phyloP scores from a whole-genome alignment of 495 filamentous ascomycete genomes.

The Lophiotrema nucula region DNA sequence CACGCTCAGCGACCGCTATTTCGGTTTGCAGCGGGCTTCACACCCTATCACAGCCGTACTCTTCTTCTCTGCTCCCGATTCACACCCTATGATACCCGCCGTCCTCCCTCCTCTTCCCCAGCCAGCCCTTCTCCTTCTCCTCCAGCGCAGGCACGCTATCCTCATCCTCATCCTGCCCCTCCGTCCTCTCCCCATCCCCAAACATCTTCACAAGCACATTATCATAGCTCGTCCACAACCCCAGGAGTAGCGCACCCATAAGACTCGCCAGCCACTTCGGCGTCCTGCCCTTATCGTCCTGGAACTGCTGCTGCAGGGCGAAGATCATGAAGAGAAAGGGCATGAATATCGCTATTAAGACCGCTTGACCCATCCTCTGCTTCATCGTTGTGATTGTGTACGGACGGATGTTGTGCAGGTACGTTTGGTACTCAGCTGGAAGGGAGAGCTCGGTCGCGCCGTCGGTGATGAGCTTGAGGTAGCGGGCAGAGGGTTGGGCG shows the following conservation, averaged over 20 bases:
- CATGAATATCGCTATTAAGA: constrained; percentile 61
- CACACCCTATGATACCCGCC: too few relatives aligned
- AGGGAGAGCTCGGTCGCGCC: constrained; percentile 77
- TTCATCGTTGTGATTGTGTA: constrained; percentile 66
- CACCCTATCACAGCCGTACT: too few relatives aligned
- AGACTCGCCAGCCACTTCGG: constrained; percentile 64
- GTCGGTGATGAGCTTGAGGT: constrained; percentile 70
- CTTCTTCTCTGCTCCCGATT: too few relatives aligned
- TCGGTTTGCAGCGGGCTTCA: too few relatives aligned
- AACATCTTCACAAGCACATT: constrained; percentile 61
- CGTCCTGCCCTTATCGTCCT: constrained; percentile 61
- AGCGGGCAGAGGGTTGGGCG: constrained; percentile 79
- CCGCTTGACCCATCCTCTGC: constrained; percentile 62
- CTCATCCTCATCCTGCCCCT: constrained; percentile 1
- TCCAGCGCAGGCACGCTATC: too few relatives aligned
- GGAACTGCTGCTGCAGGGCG: constrained; percentile 47
- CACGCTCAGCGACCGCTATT: too few relatives aligned
- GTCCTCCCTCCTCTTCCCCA: background rate
- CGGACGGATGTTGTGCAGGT: constrained; percentile 62
- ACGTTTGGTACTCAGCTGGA: constrained; percentile 68
- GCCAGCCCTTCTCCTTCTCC: background rate
- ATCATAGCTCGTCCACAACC: constrained; percentile 78
- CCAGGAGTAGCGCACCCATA: constrained; percentile 49
- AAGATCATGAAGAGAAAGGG: constrained; percentile 58
- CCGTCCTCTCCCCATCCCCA: constrained; percentile 86